A percentile compares a stretch with the other conserved stretches of the same genome.
phyloP scores from a whole-genome alignment of 371 early-diverging fungal species.

The Mortierella sp. region DNA sequence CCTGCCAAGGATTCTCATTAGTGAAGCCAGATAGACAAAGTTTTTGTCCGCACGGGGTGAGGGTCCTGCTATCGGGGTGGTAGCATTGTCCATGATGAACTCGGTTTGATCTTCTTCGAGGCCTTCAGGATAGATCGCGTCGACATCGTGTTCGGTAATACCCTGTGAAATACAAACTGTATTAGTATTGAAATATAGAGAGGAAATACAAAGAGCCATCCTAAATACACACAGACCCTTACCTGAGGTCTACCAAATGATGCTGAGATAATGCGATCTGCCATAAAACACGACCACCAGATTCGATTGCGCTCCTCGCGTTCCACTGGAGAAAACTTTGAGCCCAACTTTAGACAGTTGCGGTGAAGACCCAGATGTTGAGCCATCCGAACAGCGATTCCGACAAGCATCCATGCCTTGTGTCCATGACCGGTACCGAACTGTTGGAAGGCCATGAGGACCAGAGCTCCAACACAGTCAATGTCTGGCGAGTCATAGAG shows the following conservation, averaged over 20 bases:
- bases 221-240: constrained; percentile 1
- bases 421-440: constrained; percentile 53
- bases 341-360: constrained; percentile 60
- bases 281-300: constrained; percentile 67
- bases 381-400: constrained; percentile 72
- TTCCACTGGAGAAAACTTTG: constrained; percentile 57
- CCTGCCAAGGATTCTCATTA: constrained; percentile 45
- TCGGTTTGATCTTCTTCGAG: constrained; percentile 41
- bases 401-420: constrained; percentile 65
- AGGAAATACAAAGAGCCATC: background rate
- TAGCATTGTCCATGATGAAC: constrained; percentile 29
- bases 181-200: too few relatives aligned
- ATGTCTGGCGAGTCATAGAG: constrained; percentile 48
- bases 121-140: constrained; percentile 44
- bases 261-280: constrained; percentile 59
- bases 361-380: constrained; percentile 71
- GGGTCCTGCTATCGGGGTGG: constrained; percentile 30
- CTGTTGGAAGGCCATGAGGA: constrained; percentile 46
- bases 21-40: constrained; percentile 33
- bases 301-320: constrained; percentile 67
- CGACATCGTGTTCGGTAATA: constrained; percentile 44
- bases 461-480: constrained; percentile 43
- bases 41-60: constrained; percentile 35
- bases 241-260: constrained; percentile 54
- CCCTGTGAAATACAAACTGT: constrained; percentile 53